Base-by-base conservation (phyloP, 2,329 filamentous ascomycete species). In the Hypomyces rosellus region DNA sequence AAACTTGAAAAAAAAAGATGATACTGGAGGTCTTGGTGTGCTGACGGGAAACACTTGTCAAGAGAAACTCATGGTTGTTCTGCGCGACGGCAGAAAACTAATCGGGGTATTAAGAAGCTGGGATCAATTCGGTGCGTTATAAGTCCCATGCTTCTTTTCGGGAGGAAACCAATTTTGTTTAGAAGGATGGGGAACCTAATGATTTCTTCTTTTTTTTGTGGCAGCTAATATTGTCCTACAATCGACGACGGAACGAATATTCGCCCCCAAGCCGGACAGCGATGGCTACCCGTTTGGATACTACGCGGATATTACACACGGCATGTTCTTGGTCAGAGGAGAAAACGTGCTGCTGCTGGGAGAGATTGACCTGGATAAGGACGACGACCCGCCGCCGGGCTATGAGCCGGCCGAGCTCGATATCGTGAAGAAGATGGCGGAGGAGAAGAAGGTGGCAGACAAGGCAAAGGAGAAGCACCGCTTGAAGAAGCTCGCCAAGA, bases 301-400 rank as follows among this genome's bases (percentile, higher is more conserved):
- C 46, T 97, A 89, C 66, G 88, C 89, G 54, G 93, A 99, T 66
- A 81, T 95, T 53, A 77, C 83, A 11, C 83, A 89, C 51, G 93
- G 93, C 45, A 83, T 95, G 55, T 97, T 93, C 72, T 80, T 97
- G 34, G 89, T 99, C 42, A 80, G 93, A 52, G 93, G 93, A 59
- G 93, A 99, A 73, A 99, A 99, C 67, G 93, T 99, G n/a, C 77
- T 96, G 46, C 76, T 99, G 41, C 79, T 97, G 15, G 93, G 93
- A 36, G 95, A 97, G 70, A 95, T 99, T 61, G 93, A 99, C 67
- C 81, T 99, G 20, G 93, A 99, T 74, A 89, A 87, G 64, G 93
- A 99, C 69, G 93, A 99, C 67, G 85, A 95, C 52, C 76, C 89
- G 15, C 77, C 89, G 13, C 89, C 89, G 1, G 82, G 84, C 33